These are phyloP conservation scores for Fusarium pilosicola DNA, from an alignment of 2,329 filamentous ascomycete genomes.

Conservation along the genomic window DNA sequence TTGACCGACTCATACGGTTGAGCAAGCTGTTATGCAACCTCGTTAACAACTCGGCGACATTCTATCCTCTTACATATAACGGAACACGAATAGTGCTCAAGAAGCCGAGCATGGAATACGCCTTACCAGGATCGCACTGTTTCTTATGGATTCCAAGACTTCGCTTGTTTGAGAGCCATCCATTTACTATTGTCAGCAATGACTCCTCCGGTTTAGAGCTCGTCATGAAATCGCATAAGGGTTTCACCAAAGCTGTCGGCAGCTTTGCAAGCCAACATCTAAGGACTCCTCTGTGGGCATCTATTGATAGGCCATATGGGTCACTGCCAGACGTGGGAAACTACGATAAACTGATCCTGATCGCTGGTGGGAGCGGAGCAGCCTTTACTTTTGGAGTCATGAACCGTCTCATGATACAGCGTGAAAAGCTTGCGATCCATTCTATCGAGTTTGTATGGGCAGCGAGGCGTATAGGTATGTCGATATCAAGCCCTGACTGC, in stretches of 20 bases:
- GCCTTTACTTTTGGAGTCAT: slow-evolving; percentile 39
- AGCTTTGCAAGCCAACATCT: slow-evolving; percentile 56
- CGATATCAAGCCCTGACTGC: accelerated
- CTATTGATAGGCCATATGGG: slow-evolving; percentile 65
- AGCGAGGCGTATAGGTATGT: slow-evolving; percentile 15
- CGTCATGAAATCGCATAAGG: slow-evolving; percentile 60
- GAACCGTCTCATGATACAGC: slow-evolving; percentile 6
- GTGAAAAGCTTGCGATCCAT: not conserved
- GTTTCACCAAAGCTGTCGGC: slow-evolving; percentile 63
- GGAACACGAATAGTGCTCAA: slow-evolving; percentile 58
- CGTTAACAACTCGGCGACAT: slow-evolving; percentile 42
- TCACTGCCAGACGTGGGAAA: slow-evolving; percentile 56
- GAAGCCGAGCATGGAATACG: slow-evolving; percentile 50
- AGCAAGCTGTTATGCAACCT: not conserved
- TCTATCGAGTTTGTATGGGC: slow-evolving; percentile 31
- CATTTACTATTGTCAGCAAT: slow-evolving; percentile 63
- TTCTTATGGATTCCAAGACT: slow-evolving; percentile 66
- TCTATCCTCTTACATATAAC: slow-evolving; percentile 56
- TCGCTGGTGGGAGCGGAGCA: slow-evolving; percentile 42
- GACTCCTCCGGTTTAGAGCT: slow-evolving; percentile 56
- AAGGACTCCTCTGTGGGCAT: slow-evolving; percentile 55
- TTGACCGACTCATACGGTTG: slow-evolving; percentile 55
- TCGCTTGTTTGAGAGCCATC: slow-evolving; percentile 62
- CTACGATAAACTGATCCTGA: slow-evolving; percentile 39
- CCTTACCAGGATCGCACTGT: slow-evolving; percentile 52